These are phyloP conservation scores for Naganishia vaughanmartiniae DNA, from an alignment of 768 basidiomycete genomes.

Conservation along the genomic window DNA sequence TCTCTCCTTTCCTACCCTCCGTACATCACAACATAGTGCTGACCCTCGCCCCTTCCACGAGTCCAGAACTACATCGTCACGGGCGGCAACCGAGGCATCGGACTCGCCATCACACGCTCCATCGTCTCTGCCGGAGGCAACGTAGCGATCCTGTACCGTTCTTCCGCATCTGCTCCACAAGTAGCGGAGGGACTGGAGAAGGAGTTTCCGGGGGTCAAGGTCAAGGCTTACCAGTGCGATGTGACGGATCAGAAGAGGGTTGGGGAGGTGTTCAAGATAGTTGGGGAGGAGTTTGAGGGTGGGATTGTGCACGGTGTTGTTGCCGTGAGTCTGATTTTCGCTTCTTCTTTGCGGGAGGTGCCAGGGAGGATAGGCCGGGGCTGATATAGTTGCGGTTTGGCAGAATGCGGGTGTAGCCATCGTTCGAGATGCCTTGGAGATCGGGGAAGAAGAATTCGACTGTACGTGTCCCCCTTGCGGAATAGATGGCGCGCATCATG, in stretches of 20 bases:
- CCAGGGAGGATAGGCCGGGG: neutral
- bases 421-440: conserved; percentile 63
- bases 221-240: conserved; percentile 64
- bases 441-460: conserved; percentile 61
- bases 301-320: conserved; percentile 60
- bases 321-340: conserved; percentile 53
- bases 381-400: neutral
- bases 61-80: conserved; percentile 30
- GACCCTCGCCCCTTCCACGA: neutral
- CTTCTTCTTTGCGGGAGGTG: neutral
- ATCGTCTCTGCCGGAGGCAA: conserved; percentile 61
- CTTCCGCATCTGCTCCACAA: conserved; percentile 57
- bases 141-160: conserved; percentile 64
- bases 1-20: neutral
- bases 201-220: conserved; percentile 54
- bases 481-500: neutral
- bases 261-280: conserved; percentile 54
- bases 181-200: conserved; percentile 58
- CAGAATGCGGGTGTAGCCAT: conserved; percentile 60
- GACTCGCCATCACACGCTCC: conserved; percentile 59
- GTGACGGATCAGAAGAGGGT: conserved; percentile 58
- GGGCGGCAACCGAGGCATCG: conserved; percentile 60
- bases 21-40: neutral
- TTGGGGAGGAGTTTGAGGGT: conserved; percentile 56
- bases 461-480: conserved; percentile 41